A percentile compares a stretch with the other conserved stretches of the same genome.
Evolutionary conservation across 2,329 filamentous ascomycete genomes (phyloP).

Genomic region (Nothophoma quercina): DNA sequence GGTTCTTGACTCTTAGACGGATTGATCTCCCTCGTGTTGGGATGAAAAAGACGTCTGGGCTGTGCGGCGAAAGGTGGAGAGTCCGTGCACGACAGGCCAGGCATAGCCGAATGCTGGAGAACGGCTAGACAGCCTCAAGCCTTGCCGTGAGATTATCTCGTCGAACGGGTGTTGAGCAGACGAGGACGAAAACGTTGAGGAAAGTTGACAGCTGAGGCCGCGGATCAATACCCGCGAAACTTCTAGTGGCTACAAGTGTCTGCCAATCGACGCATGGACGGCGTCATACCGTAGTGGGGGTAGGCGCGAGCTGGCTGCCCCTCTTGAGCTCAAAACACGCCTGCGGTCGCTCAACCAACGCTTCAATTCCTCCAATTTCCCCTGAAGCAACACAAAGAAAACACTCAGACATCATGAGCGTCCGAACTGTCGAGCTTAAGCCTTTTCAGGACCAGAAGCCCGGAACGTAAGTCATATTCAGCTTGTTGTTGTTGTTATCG

Average conservation of each 20-base stretch:
- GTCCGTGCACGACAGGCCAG: conserved; percentile 19
- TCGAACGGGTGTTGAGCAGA: conserved; percentile 8
- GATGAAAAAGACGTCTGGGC: conserved; percentile 20
- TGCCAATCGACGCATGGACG: conserved; percentile 21
- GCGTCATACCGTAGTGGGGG: conserved; percentile 41
- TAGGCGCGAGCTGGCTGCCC: conserved; percentile 38
- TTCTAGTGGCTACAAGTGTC: conserved; percentile 33
- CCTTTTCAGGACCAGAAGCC: conserved; percentile 97
- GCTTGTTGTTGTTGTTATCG: background rate
- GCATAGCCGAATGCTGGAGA: conserved; percentile 17
- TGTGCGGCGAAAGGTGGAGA: conserved; percentile 15
- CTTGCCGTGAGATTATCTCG: conserved; percentile 17
- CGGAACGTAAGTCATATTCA: conserved; percentile 83
- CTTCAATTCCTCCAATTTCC: conserved; percentile 33
- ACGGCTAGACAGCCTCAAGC: conserved; percentile 15
- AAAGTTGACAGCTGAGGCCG: conserved; percentile 15
- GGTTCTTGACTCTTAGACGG: conserved; percentile 12
- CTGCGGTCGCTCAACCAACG: conserved; percentile 24
- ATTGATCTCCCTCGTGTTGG: conserved; percentile 20
- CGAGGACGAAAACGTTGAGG: conserved; percentile 14
- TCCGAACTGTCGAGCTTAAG: conserved; percentile 81
- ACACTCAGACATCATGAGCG: conserved; percentile 61
- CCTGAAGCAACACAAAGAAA: conserved; percentile 29
- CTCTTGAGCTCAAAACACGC: conserved; percentile 38
- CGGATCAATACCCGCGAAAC: conserved; percentile 21